Conservation (phyloP, 2,329 filamentous ascomycete species). For the Cladosporium sp. region DNA sequence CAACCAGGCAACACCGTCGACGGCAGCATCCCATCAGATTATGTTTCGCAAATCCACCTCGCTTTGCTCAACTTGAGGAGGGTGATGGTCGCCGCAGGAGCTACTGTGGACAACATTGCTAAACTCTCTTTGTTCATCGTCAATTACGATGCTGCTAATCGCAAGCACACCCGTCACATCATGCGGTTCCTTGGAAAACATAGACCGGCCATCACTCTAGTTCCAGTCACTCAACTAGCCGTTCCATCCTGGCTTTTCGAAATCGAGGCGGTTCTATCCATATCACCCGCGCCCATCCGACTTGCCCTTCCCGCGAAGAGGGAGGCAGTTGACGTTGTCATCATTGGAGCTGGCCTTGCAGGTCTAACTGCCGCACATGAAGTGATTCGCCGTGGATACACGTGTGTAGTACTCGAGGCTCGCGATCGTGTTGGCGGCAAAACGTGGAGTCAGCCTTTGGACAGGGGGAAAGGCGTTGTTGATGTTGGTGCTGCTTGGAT, state of each 20-base stretch:
- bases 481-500: constrained; percentile 58
- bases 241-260: constrained; percentile 23
- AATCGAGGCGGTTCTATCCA: constrained; percentile 23
- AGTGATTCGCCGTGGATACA: constrained; percentile 24
- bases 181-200: constrained; percentile 24
- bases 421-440: constrained; percentile 39
- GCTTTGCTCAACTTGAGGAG: constrained; percentile 21
- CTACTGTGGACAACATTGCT: constrained; percentile 21
- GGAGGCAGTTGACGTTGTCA: constrained; percentile 26
- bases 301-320: not conserved
- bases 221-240: constrained; percentile 24
- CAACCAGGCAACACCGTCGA: constrained; percentile 22
- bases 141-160: constrained; percentile 20
- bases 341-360: constrained; percentile 31
- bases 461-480: constrained; percentile 34
- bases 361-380: constrained; percentile 29
- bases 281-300: constrained; percentile 11
- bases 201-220: constrained; percentile 22
- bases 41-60: constrained; percentile 20
- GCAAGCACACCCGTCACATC: constrained; percentile 18
- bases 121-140: constrained; percentile 27
- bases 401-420: constrained; percentile 30
- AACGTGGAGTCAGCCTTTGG: constrained; percentile 38
- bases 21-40: constrained; percentile 20
- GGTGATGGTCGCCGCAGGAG: constrained; percentile 23